phyloP scores from a whole-genome alignment of 805 yeast genomes.

The Sugiyamaella smithiae region DNA sequence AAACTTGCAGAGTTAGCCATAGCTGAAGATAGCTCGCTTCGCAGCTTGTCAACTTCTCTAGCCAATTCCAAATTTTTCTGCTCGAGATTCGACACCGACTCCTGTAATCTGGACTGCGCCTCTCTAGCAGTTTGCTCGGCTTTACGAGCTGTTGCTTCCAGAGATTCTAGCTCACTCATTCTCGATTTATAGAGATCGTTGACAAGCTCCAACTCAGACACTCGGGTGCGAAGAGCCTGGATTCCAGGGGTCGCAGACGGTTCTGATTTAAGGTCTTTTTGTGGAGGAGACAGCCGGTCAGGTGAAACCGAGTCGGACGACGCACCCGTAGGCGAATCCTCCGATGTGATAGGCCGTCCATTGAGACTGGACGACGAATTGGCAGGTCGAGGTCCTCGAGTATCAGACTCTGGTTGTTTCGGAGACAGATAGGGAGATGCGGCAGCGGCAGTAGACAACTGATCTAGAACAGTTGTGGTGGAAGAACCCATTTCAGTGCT shows the following conservation, averaged over 20 bases:
- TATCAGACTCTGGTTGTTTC: constrained; percentile 21
- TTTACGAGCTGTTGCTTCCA: constrained; percentile 35
- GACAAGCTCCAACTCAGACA: constrained; percentile 84
- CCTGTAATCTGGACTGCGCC: constrained; percentile 16
- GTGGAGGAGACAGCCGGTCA: background rate
- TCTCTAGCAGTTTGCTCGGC: constrained; percentile 32
- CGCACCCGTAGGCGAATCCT: background rate
- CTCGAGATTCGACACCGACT: constrained; percentile 18
- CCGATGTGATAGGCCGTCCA: background rate
- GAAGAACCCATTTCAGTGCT: background rate
- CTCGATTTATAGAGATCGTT: constrained; percentile 84
- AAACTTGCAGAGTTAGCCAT: too few species aligned
- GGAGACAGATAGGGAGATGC: constrained; percentile 23
- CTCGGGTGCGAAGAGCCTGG: constrained; percentile 62
- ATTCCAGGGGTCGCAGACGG: constrained; percentile 11
- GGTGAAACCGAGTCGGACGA: constrained; percentile 4
- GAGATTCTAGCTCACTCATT: constrained; percentile 70
- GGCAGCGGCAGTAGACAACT: background rate
- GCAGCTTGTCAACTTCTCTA: background rate
- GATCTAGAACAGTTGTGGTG: background rate
- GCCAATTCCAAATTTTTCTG: constrained; percentile 9
- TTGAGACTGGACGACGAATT: background rate
- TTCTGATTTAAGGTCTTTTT: background rate
- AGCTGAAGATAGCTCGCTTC: background rate
- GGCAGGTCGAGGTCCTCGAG: constrained; percentile 8